These are phyloP conservation scores for Trypanosoma scelopori DNA, from an alignment of 208 protist genomes.

Conservation along the genomic window DNA sequence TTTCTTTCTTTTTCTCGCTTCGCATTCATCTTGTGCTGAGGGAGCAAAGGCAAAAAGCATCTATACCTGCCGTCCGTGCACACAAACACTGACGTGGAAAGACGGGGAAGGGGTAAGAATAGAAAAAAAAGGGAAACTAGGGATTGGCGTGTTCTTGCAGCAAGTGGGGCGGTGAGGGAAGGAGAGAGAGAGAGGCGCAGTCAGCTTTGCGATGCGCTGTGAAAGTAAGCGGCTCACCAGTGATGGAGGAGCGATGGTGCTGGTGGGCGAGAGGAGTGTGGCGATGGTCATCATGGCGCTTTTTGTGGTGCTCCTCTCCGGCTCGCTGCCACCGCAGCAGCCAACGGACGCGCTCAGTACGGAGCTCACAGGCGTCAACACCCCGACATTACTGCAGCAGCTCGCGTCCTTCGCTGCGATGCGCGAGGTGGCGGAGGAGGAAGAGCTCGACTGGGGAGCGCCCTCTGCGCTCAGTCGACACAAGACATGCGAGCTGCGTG, in stretches of 20 bases:
- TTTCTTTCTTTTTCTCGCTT: constrained; percentile 18
- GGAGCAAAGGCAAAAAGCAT: too few species aligned
- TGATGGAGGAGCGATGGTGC: not conserved
- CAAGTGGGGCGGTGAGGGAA: too few species aligned
- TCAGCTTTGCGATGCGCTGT: not conserved
- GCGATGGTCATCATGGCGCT: constrained; percentile 20
- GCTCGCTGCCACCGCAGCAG: constrained; percentile 15
- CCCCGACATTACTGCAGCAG: constrained; percentile 60
- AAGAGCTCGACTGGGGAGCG: constrained; percentile 68
- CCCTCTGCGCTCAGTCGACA: constrained; percentile 10
- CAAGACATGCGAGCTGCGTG: constrained; percentile 8
- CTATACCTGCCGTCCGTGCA: too few species aligned
- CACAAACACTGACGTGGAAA: too few species aligned
- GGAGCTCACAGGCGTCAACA: constrained; percentile 36
- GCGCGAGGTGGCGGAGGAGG: constrained; percentile 62
- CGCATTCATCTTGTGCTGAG: too few species aligned
- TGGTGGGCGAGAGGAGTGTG: not conserved
- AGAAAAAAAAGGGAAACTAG: too few species aligned
- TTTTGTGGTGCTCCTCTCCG: constrained; percentile 41
- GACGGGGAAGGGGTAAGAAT: too few species aligned
- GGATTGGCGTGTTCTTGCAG: not conserved
- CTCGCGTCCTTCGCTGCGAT: constrained; percentile 67
- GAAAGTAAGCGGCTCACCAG: not conserved
- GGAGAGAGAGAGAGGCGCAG: not conserved
- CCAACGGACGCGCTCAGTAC: constrained; percentile 47